A percentile compares a stretch with the other conserved stretches of the same genome.
Evolutionary conservation across 768 basidiomycete species (phyloP).

Genomic region (Pulveroboletus sp.): DNA sequence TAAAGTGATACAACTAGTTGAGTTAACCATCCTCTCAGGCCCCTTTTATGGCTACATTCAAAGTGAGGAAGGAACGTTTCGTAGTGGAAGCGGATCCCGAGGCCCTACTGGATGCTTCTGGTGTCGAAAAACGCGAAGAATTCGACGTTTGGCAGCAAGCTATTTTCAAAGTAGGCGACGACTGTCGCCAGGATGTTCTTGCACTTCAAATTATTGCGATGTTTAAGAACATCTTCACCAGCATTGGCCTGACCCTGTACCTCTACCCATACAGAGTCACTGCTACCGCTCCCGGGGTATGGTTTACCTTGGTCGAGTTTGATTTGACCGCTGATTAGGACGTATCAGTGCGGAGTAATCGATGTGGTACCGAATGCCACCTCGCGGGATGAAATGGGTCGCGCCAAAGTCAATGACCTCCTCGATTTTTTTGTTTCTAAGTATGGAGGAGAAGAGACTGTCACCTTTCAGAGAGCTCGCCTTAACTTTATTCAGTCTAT

Average conservation of each 20-base stretch:
- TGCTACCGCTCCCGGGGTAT: conserved; percentile 91
- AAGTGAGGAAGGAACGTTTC: conserved; percentile 83
- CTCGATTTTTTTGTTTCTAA: conserved; percentile 90
- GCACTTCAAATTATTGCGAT: conserved; percentile 97
- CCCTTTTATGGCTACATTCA: conserved; percentile 99
- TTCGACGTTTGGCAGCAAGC: conserved; percentile 97
- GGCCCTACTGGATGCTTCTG: conserved; percentile 61
- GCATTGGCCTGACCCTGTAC: conserved; percentile 84
- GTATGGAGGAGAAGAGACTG: conserved; percentile 86
- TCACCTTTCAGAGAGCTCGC: conserved; percentile 87
- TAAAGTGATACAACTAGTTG: not conserved
- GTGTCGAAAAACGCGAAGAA: conserved; percentile 51
- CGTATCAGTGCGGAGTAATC: conserved; percentile 88
- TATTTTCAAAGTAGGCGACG: conserved; percentile 99
- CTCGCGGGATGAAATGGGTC: conserved; percentile 98
- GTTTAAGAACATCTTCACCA: conserved; percentile 97
- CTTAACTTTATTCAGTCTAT: conserved; percentile 98
- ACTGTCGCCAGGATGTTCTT: conserved; percentile 97
- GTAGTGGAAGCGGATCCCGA: conserved; percentile 69
- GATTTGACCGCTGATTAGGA: not conserved
- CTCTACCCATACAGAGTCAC: conserved; percentile 96
- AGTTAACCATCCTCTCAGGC: conserved; percentile 51
- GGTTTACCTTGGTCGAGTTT: conserved; percentile 26
- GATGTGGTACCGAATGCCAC: conserved; percentile 98
- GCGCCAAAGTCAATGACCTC: conserved; percentile 95